Conservation (phyloP, 169 alveolate species). For the Plasmodium billcollinsi region DNA sequence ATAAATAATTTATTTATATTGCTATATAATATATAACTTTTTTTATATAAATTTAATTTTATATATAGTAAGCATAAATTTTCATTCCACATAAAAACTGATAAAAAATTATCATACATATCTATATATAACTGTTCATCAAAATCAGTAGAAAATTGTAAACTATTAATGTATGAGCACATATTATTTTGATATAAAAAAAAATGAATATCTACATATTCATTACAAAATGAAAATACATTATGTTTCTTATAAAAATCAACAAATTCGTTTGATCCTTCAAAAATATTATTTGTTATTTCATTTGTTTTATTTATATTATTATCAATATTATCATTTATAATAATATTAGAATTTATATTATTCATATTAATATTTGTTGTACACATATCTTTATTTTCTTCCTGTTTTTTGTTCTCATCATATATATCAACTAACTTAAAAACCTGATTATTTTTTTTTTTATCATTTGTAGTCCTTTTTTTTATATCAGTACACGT, state of each 20-base stretch:
- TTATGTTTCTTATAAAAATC: constrained; percentile 61
- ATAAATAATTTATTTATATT: constrained; percentile 32
- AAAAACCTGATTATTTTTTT: constrained; percentile 23
- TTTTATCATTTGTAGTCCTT: constrained; percentile 20
- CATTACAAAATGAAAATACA: constrained; percentile 57
- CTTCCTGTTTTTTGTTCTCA: not conserved
- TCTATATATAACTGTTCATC: constrained; percentile 65
- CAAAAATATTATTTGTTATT: constrained; percentile 5
- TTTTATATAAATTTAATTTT: constrained; percentile 58
- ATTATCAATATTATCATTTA: not conserved
- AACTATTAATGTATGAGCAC: constrained; percentile 17
- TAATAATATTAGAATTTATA: not conserved
- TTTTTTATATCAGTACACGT: constrained; percentile 30
- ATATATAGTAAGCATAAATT: constrained; percentile 29
- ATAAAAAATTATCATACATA: constrained; percentile 56
- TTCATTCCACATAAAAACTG: constrained; percentile 65
- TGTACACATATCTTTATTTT: not conserved
- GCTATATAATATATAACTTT: constrained; percentile 49
- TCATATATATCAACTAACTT: not conserved
- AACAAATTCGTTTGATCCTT: not conserved
- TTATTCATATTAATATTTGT: not conserved
- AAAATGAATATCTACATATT: constrained; percentile 40
- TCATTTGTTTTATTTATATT: constrained; percentile 16
- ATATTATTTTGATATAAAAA: constrained; percentile 42
- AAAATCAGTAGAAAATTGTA: constrained; percentile 51